These are phyloP conservation scores for Panellus pusillus DNA, from an alignment of 768 basidiomycete species.

Conservation along the genomic window DNA sequence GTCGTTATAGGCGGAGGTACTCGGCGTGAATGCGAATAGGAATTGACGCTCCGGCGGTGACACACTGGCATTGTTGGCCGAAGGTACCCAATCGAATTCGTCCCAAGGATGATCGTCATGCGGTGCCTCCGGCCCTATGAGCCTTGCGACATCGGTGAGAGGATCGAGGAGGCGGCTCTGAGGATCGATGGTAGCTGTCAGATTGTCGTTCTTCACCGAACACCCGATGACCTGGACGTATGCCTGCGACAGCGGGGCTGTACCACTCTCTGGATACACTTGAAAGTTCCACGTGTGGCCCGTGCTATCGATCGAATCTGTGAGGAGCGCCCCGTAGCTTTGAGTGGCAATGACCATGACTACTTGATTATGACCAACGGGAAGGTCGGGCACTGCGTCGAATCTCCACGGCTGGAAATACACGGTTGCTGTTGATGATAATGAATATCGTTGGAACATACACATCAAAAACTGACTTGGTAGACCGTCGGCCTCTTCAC, in stretches of 20 bases:
- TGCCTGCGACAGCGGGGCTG: not conserved
- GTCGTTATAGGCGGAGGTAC: slow-evolving; percentile 1
- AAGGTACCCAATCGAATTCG: not conserved
- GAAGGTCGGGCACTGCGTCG: not conserved
- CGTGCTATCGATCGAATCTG: slow-evolving; percentile 4
- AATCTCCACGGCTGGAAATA: slow-evolving; percentile 8
- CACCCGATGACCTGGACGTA: slow-evolving; percentile 14
- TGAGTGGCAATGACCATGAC: slow-evolving; percentile 11
- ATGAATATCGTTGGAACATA: not conserved
- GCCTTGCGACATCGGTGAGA: not conserved
- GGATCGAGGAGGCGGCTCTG: slow-evolving; percentile 11
- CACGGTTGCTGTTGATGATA: not conserved
- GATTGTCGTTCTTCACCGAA: slow-evolving; percentile 2
- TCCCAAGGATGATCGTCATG: slow-evolving; percentile 16
- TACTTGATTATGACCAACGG: slow-evolving; percentile 4
- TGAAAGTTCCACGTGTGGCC: slow-evolving; percentile 6
- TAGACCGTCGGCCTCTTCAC: not conserved
- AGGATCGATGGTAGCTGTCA: slow-evolving; percentile 11
- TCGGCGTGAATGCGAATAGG: slow-evolving; percentile 12
- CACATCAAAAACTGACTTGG: not conserved
- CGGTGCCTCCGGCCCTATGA: slow-evolving; percentile 4
- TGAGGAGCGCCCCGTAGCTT: not conserved
- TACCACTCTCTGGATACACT: not conserved
- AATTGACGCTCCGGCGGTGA: slow-evolving; percentile 7
- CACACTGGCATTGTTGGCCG: not conserved